A percentile compares a stretch with the other conserved stretches of the same genome.
These are phyloP conservation scores for Aspergillus egyptiacus DNA, from an alignment of 495 filamentous ascomycete genomes.

Conservation along the genomic window DNA sequence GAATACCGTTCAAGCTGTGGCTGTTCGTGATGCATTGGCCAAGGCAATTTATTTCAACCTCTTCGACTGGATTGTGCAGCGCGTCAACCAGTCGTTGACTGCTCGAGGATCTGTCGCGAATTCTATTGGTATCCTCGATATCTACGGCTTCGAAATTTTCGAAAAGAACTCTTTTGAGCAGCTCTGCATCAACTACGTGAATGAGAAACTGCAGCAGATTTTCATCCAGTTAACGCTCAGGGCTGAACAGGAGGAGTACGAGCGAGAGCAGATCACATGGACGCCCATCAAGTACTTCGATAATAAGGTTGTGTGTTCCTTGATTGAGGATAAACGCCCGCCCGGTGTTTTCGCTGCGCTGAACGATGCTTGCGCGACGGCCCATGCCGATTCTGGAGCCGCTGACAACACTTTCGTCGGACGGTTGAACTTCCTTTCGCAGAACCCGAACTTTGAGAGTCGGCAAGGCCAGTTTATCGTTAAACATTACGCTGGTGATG, in stretches of 20 bases:
- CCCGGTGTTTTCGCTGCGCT: constrained; percentile 92
- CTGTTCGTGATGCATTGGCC: constrained; percentile 88
- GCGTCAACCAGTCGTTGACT: constrained; percentile 83
- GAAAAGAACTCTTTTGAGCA: constrained; percentile 99
- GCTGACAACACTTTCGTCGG: constrained; percentile 96
- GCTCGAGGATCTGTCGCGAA: constrained; percentile 70
- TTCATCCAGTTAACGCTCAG: constrained; percentile 98
- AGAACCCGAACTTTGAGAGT: constrained; percentile 84
- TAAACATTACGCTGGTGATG: constrained; percentile 98
- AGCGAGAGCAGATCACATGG: constrained; percentile 94
- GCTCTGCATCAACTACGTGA: constrained; percentile 99
- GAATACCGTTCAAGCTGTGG: constrained; percentile 82
- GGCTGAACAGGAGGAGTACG: constrained; percentile 97
- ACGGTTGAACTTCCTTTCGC: constrained; percentile 76
- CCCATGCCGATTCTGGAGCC: constrained; percentile 87
- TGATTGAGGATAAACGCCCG: constrained; percentile 90
- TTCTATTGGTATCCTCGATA: constrained; percentile 96
- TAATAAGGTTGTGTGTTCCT: constrained; percentile 96
- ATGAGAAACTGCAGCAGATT: constrained; percentile 99
- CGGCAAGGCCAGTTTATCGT: constrained; percentile 96
- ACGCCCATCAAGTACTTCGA: constrained; percentile 99
- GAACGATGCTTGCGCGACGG: constrained; percentile 96
- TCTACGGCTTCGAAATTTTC: constrained; percentile 99
- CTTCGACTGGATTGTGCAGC: constrained; percentile 97
- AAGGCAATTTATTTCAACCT: constrained; percentile 97